Evolutionary conservation across 2,329 filamentous ascomycete species (phyloP).

Genomic region (Neonectria sp.): DNA sequence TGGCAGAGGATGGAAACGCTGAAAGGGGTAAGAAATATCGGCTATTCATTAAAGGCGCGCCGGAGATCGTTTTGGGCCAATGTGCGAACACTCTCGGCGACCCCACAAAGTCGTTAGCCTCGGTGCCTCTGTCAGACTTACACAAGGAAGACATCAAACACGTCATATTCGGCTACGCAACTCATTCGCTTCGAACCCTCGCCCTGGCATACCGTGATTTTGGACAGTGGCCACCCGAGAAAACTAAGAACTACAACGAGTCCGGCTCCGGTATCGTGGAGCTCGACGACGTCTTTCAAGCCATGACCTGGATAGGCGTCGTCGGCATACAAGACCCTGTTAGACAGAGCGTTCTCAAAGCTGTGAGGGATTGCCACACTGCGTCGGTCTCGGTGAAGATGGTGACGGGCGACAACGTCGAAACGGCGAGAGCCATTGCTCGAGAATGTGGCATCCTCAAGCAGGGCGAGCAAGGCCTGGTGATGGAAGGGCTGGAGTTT

Average conservation of each 20-base stretch:
- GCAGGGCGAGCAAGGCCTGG: conserved; percentile 72
- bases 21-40: no score
- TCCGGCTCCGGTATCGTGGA: no score
- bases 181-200: conserved; percentile 79
- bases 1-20: no score
- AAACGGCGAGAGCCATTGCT: conserved; percentile 63
- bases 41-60: conserved; percentile 69
- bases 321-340: conserved; percentile 80
- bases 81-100: conserved; percentile 65
- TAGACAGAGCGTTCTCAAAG: conserved; percentile 72
- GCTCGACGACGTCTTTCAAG: no score
- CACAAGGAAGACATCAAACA: conserved; percentile 65
- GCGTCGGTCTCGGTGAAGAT: conserved; percentile 79
- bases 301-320: conserved; percentile 60
- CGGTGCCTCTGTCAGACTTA: no score
- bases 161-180: conserved; percentile 72
- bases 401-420: conserved; percentile 66
- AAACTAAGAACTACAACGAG: no score
- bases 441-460: conserved; percentile 60
- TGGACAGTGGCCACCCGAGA: conserved; percentile 76
- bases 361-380: conserved; percentile 73
- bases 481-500: conserved; percentile 71
- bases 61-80: conserved; percentile 66
- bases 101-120: no score
- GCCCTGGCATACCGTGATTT: conserved; percentile 82